Evolutionary conservation across 1,284 basidiomycete genomes (phyloP).

Genomic region (Porodaedalea pini): DNA sequence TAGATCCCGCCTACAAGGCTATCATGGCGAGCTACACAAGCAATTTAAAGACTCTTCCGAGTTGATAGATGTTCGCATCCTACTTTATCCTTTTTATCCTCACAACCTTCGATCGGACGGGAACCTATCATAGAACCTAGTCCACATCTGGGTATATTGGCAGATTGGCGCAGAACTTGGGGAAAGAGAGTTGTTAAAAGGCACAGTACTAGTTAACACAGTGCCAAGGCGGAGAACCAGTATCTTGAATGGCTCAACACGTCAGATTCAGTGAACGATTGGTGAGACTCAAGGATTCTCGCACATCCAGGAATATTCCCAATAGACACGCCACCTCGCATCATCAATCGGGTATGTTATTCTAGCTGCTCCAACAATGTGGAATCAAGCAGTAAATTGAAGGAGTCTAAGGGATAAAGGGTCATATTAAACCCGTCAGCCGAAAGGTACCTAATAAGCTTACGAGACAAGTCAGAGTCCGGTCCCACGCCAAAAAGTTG

Average conservation of each 20-base stretch:
- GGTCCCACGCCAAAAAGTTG: too few species aligned
- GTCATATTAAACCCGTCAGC: too few species aligned
- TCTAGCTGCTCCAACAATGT: slow-evolving; percentile 81
- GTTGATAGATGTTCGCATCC: slow-evolving; percentile 73
- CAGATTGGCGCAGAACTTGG: slow-evolving; percentile 36
- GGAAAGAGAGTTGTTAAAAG: too few species aligned
- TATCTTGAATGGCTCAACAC: too few species aligned
- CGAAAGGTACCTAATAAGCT: too few species aligned
- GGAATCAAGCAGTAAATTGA: slow-evolving; percentile 86
- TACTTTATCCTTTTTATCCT: too few species aligned
- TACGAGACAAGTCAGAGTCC: too few species aligned
- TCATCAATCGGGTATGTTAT: slow-evolving; percentile 93
- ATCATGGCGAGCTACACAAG: too few species aligned
- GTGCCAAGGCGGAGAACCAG: too few species aligned
- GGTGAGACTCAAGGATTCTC: slow-evolving; percentile 45
- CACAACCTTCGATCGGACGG: slow-evolving; percentile 93
- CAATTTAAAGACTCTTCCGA: too few species aligned
- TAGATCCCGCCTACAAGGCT: slow-evolving; percentile 48
- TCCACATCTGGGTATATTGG: slow-evolving; percentile 28
- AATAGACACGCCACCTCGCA: slow-evolving; percentile 95
- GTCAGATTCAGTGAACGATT: too few species aligned
- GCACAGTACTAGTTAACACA: too few species aligned
- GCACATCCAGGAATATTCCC: slow-evolving; percentile 96
- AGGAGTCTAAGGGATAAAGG: slow-evolving; percentile 95
- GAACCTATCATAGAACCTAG: slow-evolving; percentile 85